Percentiles rank a stretch among this genome's conserved stretches.
Evolutionary conservation across 495 filamentous ascomycete species (phyloP).

Genomic region (Umbilicaria muhlenbergii): DNA sequence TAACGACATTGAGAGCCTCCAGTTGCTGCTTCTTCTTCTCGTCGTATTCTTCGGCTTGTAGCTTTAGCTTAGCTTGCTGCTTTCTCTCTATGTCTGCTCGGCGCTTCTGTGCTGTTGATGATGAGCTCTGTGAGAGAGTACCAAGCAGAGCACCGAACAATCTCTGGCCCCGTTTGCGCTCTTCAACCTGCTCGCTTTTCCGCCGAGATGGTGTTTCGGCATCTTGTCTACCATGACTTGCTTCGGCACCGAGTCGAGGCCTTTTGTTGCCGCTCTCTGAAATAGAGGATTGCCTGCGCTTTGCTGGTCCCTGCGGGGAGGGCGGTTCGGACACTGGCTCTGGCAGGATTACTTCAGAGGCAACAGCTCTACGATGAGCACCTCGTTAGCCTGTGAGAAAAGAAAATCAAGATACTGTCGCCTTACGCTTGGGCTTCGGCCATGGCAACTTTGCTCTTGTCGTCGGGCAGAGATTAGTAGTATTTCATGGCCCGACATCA

Average conservation of each 20-base stretch:
- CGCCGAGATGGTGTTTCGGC: slow-evolving; percentile 14
- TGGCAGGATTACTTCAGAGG: slow-evolving; percentile 51
- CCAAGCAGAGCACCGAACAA: slow-evolving; percentile 81
- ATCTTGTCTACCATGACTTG: slow-evolving; percentile 10
- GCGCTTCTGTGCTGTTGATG: slow-evolving; percentile 51
- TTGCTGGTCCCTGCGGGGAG: slow-evolving; percentile 24
- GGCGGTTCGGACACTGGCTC: slow-evolving; percentile 23
- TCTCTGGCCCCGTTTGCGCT: slow-evolving; percentile 74
- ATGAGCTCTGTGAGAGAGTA: slow-evolving; percentile 69
- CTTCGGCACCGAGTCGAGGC: slow-evolving; percentile 29
- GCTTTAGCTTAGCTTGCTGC: slow-evolving; percentile 67
- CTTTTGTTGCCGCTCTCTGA: slow-evolving; percentile 41
- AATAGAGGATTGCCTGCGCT: slow-evolving; percentile 41
- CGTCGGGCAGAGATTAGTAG: slow-evolving; percentile 10
- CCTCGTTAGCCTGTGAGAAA: no score
- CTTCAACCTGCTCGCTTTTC: slow-evolving; percentile 45
- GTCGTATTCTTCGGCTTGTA: slow-evolving; percentile 54
- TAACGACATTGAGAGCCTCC: slow-evolving; percentile 40
- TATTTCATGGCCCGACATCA: no score
- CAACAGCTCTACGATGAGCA: slow-evolving; percentile 27
- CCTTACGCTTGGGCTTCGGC: no score
- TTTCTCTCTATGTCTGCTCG: slow-evolving; percentile 81
- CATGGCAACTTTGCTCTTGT: slow-evolving; percentile 24
- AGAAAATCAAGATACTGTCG: no score
- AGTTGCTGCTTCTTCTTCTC: slow-evolving; percentile 49